A percentile compares a stretch with the other conserved stretches of the same genome.
Conservation (phyloP, 2,329 filamentous ascomycete genomes). For the Cladosporium sp. region DNA sequence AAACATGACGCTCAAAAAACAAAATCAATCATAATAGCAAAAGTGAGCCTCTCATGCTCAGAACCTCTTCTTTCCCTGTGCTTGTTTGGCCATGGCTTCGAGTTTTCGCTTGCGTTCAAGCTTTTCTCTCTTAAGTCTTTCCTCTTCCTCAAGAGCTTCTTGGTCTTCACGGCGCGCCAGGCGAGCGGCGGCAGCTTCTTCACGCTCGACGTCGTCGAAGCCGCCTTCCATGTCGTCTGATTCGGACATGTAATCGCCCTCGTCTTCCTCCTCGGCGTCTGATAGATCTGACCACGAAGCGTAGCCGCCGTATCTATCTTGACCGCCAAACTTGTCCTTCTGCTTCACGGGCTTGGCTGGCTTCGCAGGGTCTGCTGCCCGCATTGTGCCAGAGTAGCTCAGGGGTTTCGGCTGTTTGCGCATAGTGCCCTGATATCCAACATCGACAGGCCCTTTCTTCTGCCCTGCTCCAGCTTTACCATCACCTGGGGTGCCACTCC, state of each 20-base stretch:
- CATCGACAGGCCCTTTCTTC: constrained; percentile 29
- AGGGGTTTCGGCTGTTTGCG: constrained; percentile 21
- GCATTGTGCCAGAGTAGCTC: constrained; percentile 45
- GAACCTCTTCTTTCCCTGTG: constrained; percentile 27
- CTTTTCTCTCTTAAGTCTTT: constrained; percentile 58
- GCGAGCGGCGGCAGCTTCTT: constrained; percentile 60
- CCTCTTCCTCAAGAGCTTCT: constrained; percentile 59
- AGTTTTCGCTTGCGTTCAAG: constrained; percentile 45
- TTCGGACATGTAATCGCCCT: constrained; percentile 62
- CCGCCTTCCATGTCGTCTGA: constrained; percentile 78
- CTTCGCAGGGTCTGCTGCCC: constrained; percentile 35
- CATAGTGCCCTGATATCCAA: constrained; percentile 42
- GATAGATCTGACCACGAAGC: constrained; percentile 35
- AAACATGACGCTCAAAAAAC: constrained; percentile 13
- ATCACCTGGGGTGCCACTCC: constrained; percentile 24
- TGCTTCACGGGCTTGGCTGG: constrained; percentile 22
- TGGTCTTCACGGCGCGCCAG: constrained; percentile 64
- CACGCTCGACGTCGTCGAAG: constrained; percentile 65
- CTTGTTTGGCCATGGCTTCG: constrained; percentile 29
- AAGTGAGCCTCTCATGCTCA: constrained; percentile 2
- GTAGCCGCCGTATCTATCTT: constrained; percentile 35
- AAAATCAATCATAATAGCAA: constrained; percentile 4
- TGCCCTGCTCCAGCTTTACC: constrained; percentile 13
- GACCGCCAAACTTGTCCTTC: constrained; percentile 28
- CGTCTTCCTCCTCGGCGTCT: constrained; percentile 45